phyloP scores from a whole-genome alignment of 129 eudicot species.

The Oenanthe sinensis region DNA sequence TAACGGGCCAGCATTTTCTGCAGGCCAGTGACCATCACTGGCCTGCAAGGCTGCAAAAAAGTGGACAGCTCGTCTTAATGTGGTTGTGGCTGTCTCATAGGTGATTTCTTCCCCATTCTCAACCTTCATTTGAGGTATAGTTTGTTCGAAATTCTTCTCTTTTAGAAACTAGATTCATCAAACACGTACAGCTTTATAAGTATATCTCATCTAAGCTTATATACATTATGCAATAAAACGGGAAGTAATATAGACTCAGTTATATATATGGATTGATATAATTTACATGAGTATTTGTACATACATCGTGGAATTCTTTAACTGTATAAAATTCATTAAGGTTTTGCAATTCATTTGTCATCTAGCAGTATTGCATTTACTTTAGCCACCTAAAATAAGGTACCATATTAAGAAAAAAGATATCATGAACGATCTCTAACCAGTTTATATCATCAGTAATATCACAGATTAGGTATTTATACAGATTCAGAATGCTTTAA shows the following conservation, averaged over 20 bases:
- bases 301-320: not conserved
- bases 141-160: slow-evolving; percentile 15
- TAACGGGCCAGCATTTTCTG: slow-evolving; percentile 78
- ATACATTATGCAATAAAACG: not conserved
- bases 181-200: not conserved
- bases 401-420: not conserved
- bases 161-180: slow-evolving; percentile 1
- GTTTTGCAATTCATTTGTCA: not conserved
- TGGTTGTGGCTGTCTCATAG: slow-evolving; percentile 43
- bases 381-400: not conserved
- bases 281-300: not conserved
- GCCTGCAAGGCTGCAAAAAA: slow-evolving; percentile 82
- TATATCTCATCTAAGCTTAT: not conserved
- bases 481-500: not conserved
- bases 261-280: not conserved
- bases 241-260: not conserved
- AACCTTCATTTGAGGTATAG: slow-evolving; percentile 9
- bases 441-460: not conserved
- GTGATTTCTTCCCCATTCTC: slow-evolving; percentile 44
- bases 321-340: not conserved
- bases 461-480: not conserved
- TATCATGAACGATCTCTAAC: not conserved
- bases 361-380: not conserved
- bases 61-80: slow-evolving; percentile 49
- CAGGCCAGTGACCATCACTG: slow-evolving; percentile 91